phyloP scores from a whole-genome alignment of 169 alveolate genomes.

The Cryptosporidium muris region DNA sequence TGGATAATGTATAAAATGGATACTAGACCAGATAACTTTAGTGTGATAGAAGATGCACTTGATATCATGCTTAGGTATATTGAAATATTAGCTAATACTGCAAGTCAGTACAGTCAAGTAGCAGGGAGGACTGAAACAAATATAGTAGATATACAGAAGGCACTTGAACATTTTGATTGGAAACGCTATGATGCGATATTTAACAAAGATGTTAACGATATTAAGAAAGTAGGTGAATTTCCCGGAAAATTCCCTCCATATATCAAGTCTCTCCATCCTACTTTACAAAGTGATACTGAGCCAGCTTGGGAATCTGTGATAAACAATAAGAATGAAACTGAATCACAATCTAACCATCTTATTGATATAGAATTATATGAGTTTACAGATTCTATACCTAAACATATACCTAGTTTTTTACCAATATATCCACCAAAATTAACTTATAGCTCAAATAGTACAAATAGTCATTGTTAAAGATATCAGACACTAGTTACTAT shows the following conservation, averaged over 20 bases:
- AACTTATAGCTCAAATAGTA: conserved; percentile 25
- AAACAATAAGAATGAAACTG: background rate
- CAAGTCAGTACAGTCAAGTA: conserved; percentile 12
- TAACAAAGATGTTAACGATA: background rate
- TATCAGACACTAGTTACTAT: background rate
- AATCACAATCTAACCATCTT: background rate
- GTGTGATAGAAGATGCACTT: conserved; percentile 40
- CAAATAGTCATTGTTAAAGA: background rate
- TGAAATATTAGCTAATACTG: conserved; percentile 30
- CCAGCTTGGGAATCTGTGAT: conserved; percentile 21
- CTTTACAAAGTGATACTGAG: background rate
- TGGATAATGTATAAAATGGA: conserved; percentile 27
- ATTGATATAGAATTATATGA: conserved; percentile 39
- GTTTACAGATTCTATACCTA: conserved; percentile 28
- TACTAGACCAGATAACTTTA: conserved; percentile 21
- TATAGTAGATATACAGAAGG: conserved; percentile 35
- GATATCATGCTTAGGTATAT: conserved; percentile 45
- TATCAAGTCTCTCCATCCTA: conserved; percentile 9
- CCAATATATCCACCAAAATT: conserved; percentile 66
- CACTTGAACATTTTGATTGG: conserved; percentile 35
- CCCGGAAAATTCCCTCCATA: background rate
- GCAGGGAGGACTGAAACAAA: conserved; percentile 66
- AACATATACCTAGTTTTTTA: conserved; percentile 61
- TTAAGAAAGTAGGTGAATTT: background rate
- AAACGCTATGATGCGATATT: conserved; percentile 50